Evolutionary conservation across 2,329 filamentous ascomycete species (phyloP), one percentile per base, ranked within the genome.

Genomic region (Claviceps sp.): DNA sequence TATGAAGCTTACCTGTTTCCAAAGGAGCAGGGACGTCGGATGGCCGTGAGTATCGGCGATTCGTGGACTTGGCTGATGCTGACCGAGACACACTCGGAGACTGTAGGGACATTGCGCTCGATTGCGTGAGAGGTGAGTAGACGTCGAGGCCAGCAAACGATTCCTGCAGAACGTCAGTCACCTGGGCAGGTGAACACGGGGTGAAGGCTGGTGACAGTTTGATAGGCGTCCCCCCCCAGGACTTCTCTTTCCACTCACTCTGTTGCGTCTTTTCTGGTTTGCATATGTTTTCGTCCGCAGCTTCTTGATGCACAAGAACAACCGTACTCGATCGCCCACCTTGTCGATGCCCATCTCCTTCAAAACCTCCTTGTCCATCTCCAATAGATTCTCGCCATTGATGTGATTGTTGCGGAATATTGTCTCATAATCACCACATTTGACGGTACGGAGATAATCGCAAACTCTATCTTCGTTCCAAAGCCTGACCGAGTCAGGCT

Each of bases 341-440:
- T 97, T 98, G 60, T 95, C 94, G 60, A 98, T 91, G 44, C 93
- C 93, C 81, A 98, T 95, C 67, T 98, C 93, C 68, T 95, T 94
- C 56, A 98, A 76, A 42, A 95, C 88, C 52, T 89, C 85, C 73
- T 95, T 94, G 68, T 98, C 93, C 76, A 96, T 91, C 70, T 98
- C 93, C 59, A 98, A 77, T 45, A 98, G 75, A 64, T 95, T 96
- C 71, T 96, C 89, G 61, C 93, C 93, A 64, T 93, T 98, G 73
- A 98, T 96, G 68, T 97, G 88, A 67, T 98, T 95, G 64, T 83
- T 83, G 69, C 86, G 71, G 69, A 96, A 96, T 26, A 95, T 69
- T 62, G 86, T 83, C 65, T 95, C 89, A 69, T 98, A 97, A 64
- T 97, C 89, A 59, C 85, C 83, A 64, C 90, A 97, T 64, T 94